Percentiles rank a stretch among this genome's conserved stretches.
These are phyloP conservation scores for Microcos paniculata DNA, from an alignment of 345 rosid genomes.

Conservation along the genomic window DNA sequence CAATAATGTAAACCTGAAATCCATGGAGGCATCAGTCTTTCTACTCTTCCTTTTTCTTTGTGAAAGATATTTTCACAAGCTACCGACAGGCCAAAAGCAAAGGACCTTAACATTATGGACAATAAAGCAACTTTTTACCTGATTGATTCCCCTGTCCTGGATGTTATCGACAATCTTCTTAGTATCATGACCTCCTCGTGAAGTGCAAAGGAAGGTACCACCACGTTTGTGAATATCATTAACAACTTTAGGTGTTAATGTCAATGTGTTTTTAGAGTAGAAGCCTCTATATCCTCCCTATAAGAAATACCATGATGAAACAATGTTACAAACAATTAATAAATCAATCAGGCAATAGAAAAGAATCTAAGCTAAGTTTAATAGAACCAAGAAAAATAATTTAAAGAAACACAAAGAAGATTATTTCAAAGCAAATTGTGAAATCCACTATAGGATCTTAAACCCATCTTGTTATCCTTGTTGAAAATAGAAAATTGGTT, in stretches of 20 bases:
- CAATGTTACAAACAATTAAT: not conserved
- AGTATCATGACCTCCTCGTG: conserved; percentile 94
- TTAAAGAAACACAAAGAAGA: not conserved
- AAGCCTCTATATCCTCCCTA: conserved; percentile 93
- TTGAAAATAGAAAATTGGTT: not conserved
- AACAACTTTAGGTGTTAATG: conserved; percentile 77
- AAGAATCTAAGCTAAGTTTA: conserved; percentile 1
- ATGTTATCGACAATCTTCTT: conserved; percentile 88
- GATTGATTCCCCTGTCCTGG: conserved; percentile 90
- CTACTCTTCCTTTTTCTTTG: not conserved
- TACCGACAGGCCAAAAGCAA: not conserved
- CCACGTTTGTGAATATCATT: conserved; percentile 93
- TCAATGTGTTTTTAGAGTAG: conserved; percentile 67
- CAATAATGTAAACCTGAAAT: conserved; percentile 83
- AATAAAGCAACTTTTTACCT: conserved; percentile 40
- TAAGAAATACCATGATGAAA: conserved; percentile 13
- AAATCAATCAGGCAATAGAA: not conserved
- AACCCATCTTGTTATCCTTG: not conserved
- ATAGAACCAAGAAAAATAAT: conserved; percentile 6
- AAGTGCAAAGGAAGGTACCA: conserved; percentile 80
- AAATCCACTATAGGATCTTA: too few relatives aligned
- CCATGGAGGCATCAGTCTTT: conserved; percentile 9
- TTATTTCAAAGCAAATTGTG: not conserved
- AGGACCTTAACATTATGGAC: conserved; percentile 6
- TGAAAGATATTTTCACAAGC: not conserved